A percentile compares a stretch with the other conserved stretches of the same genome.
These are phyloP conservation scores for Ceriops tagal DNA, from an alignment of 345 rosid species.

Conservation along the genomic window DNA sequence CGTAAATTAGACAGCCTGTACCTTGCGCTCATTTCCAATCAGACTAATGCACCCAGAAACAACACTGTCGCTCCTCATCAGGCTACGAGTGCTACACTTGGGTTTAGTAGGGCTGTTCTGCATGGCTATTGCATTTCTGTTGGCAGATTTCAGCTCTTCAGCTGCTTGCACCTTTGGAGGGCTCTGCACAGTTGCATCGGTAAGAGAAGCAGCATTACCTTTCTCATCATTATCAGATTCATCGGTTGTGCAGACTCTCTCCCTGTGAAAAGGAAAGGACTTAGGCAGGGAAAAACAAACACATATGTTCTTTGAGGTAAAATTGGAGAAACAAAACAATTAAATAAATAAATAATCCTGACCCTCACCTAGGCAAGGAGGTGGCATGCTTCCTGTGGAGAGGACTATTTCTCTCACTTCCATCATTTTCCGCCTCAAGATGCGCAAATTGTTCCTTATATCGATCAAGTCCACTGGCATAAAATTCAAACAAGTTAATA, in stretches of 20 bases:
- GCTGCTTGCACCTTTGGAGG: conserved; percentile 18
- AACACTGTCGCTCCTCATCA: conserved; percentile 65
- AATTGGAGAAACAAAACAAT: not conserved
- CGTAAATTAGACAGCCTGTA: conserved; percentile 21
- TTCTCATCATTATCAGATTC: conserved; percentile 31
- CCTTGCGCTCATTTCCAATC: conserved; percentile 30
- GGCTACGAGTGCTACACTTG: conserved; percentile 42
- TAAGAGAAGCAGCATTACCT: conserved; percentile 30
- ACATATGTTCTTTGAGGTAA: too few species aligned
- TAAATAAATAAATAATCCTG: not conserved
- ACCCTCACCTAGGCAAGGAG: conserved; percentile 76
- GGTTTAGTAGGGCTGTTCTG: conserved; percentile 33
- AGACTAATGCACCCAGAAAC: conserved; percentile 59
- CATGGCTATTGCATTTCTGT: conserved; percentile 33
- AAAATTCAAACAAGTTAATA: not conserved
- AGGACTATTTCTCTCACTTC: conserved; percentile 45
- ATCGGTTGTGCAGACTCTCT: conserved; percentile 58
- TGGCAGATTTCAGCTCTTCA: conserved; percentile 32
- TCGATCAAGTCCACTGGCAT: conserved; percentile 67
- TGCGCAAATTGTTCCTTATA: conserved; percentile 81
- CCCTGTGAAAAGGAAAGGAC: conserved; percentile 37
- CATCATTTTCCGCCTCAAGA: conserved; percentile 65
- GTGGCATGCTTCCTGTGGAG: conserved; percentile 61
- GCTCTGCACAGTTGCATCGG: conserved; percentile 37
- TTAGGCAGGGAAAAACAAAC: too few species aligned